These are phyloP conservation scores for Hibiscus trionum DNA, from an alignment of 345 rosid species.

Conservation along the genomic window DNA sequence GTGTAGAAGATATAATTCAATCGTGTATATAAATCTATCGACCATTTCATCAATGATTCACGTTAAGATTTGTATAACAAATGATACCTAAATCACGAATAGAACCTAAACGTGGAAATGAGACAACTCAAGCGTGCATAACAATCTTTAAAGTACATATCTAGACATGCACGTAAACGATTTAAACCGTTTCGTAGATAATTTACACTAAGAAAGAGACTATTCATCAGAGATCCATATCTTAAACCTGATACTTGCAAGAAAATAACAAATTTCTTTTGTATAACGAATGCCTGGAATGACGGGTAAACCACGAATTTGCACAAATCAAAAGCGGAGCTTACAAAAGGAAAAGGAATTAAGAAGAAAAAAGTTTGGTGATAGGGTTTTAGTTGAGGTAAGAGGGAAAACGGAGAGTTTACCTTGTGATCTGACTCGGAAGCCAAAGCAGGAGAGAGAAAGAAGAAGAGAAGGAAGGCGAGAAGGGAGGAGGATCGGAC, in stretches of 20 bases:
- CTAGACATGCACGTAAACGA: neutral
- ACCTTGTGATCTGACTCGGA: constrained; percentile 1
- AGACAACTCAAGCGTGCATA: no score
- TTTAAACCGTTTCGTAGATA: neutral
- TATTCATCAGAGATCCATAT: neutral
- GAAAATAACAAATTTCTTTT: neutral
- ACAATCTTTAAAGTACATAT: no score
- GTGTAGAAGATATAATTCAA: no score
- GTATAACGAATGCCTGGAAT: neutral
- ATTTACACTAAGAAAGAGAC: neutral
- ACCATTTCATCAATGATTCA: neutral
- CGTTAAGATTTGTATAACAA: neutral
- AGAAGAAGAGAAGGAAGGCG: neutral
- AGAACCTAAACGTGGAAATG: no score
- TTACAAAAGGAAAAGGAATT: neutral
- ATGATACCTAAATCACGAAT: neutral
- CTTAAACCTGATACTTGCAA: neutral
- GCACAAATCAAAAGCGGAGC: neutral
- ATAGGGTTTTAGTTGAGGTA: neutral
- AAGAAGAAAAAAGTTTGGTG: neutral
- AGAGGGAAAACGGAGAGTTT: neutral
- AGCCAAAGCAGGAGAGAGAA: neutral
- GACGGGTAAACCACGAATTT: neutral
- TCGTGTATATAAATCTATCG: neutral
- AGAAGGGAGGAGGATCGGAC: neutral